These are phyloP conservation scores for Pluteus cervinus DNA, from an alignment of 768 basidiomycete species.

Conservation along the genomic window DNA sequence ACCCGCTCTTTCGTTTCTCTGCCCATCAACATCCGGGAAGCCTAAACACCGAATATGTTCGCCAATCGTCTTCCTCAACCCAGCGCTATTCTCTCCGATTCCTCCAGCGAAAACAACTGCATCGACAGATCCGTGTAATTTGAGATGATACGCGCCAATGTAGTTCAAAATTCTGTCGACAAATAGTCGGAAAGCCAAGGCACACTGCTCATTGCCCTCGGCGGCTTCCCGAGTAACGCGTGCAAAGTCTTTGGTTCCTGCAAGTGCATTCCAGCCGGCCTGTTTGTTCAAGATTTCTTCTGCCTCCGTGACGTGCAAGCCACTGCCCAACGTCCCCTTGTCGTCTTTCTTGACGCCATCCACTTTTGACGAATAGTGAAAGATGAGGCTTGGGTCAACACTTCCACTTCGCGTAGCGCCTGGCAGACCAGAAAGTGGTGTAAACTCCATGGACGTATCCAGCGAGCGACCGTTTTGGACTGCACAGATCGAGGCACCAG, in stretches of 20 bases:
- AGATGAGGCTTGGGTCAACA: slow-evolving; percentile 82
- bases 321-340: no score
- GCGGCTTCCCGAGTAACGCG: slow-evolving; percentile 25
- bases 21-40: slow-evolving; percentile 40
- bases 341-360: slow-evolving; percentile 53
- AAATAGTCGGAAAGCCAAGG: slow-evolving; percentile 74
- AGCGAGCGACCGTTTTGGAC: slow-evolving; percentile 67
- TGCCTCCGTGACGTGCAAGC: slow-evolving; percentile 62
- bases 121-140: slow-evolving; percentile 62
- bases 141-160: slow-evolving; percentile 70
- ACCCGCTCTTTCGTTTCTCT: slow-evolving; percentile 38
- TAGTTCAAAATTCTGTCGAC: slow-evolving; percentile 70
- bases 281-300: slow-evolving; percentile 72
- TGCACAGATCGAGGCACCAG: slow-evolving; percentile 82
- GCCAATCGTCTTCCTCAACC: slow-evolving; percentile 55
- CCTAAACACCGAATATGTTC: slow-evolving; percentile 56
- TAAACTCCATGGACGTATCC: slow-evolving; percentile 91
- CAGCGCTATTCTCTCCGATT: slow-evolving; percentile 71
- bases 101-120: slow-evolving; percentile 85
- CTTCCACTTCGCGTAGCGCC: slow-evolving; percentile 83
- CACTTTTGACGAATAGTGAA: slow-evolving; percentile 65
- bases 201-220: slow-evolving; percentile 27
- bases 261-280: slow-evolving; percentile 72
- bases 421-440: slow-evolving; percentile 82
- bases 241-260: slow-evolving; percentile 69